phyloP scores from a whole-genome alignment of 805 yeast genomes.

The Kuraishia floccosa region DNA sequence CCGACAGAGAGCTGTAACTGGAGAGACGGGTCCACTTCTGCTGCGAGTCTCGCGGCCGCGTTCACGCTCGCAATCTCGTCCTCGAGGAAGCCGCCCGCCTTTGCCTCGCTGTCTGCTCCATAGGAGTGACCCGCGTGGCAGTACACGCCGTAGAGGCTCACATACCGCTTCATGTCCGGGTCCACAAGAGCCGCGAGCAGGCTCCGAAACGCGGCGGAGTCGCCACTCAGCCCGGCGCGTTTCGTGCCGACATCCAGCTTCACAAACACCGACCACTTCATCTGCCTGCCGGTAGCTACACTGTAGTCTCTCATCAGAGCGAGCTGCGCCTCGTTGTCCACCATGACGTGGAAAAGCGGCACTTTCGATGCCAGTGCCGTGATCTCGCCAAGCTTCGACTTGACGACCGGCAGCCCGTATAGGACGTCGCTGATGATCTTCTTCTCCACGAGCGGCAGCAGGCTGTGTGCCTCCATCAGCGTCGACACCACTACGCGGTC shows the following conservation, averaged over 20 bases:
- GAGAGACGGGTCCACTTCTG: constrained; percentile 20
- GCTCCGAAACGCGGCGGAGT: constrained; percentile 21
- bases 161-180: constrained; percentile 14
- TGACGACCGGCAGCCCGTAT: constrained; percentile 48
- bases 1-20: constrained; percentile 56
- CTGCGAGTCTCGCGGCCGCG: constrained; percentile 33
- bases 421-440: constrained; percentile 31
- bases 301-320: constrained; percentile 28
- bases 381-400: constrained; percentile 35
- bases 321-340: constrained; percentile 51
- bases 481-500: constrained; percentile 58
- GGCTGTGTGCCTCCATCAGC: constrained; percentile 49
- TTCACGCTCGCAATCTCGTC: constrained; percentile 49
- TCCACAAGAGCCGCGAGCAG: constrained; percentile 20
- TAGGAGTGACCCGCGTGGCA: constrained; percentile 79
- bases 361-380: constrained; percentile 28
- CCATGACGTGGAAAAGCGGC: constrained; percentile 38
- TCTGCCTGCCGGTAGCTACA: constrained; percentile 8
- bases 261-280: constrained; percentile 52
- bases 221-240: constrained; percentile 46
- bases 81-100: constrained; percentile 35
- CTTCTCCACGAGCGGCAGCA: constrained; percentile 20
- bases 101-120: constrained; percentile 26
- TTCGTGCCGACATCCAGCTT: constrained; percentile 65
- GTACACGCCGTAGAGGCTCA: constrained; percentile 55